phyloP scores from a whole-genome alignment of 768 basidiomycete genomes.

The Pulveroboletus sp. region DNA sequence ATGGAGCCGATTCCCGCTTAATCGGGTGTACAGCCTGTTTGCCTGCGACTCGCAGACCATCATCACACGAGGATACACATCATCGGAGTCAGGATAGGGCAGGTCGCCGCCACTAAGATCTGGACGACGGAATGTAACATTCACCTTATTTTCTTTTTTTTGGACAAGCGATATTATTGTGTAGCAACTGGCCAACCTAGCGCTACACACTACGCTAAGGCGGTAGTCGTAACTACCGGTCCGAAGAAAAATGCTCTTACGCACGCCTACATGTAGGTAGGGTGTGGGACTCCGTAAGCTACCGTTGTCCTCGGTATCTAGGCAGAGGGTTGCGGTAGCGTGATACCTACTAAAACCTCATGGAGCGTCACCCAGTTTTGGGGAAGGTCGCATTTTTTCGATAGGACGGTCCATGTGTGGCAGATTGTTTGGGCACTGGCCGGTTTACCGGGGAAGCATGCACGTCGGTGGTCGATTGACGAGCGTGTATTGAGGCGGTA shows the following conservation, averaged over 20 bases:
- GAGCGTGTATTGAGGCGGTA: not conserved
- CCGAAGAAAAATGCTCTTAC: not conserved
- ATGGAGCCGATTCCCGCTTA: too few relatives aligned
- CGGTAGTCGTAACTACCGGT: not conserved
- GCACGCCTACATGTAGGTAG: not conserved
- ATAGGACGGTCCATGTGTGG: not conserved
- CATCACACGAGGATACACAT: too few relatives aligned
- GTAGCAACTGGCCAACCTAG: not conserved
- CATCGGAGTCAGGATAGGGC: too few relatives aligned
- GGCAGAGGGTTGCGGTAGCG: not conserved
- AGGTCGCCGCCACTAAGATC: too few relatives aligned
- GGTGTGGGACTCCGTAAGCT: not conserved
- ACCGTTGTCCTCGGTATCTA: not conserved
- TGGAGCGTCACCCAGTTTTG: not conserved
- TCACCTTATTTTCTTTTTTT: not conserved
- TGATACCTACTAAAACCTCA: not conserved
- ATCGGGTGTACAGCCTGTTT: too few relatives aligned
- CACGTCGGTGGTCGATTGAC: not conserved
- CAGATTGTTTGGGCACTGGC: not conserved
- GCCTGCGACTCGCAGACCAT: too few relatives aligned
- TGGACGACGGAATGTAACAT: too few relatives aligned
- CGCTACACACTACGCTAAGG: not conserved
- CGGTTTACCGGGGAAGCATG: not conserved
- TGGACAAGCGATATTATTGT: too few relatives aligned
- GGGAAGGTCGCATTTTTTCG: not conserved